Conservation (phyloP, 1,284 basidiomycete species). For the Tylopilus sp. region DNA sequence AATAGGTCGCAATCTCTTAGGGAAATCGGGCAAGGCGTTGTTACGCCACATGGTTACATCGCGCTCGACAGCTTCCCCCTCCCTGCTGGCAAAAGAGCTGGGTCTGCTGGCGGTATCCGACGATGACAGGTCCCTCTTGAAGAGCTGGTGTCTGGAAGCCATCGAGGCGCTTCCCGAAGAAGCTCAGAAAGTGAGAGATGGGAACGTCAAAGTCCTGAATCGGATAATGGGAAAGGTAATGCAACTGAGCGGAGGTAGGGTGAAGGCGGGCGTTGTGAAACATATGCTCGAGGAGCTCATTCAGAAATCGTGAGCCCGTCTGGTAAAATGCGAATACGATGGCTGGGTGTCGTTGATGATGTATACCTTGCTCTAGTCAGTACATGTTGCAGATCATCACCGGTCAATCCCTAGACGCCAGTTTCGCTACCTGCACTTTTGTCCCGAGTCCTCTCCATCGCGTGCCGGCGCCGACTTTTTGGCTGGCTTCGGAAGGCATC, state of each 20-base stretch:
- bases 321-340: neutral
- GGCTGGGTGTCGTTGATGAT: neutral
- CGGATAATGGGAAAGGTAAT: constrained; percentile 89
- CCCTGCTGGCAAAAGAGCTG: constrained; percentile 46
- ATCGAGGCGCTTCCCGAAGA: constrained; percentile 71
- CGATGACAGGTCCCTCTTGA: constrained; percentile 37
- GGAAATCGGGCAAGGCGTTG: constrained; percentile 68
- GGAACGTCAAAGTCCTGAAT: constrained; percentile 82
- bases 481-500: constrained; percentile 57
- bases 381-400: neutral
- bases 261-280: constrained; percentile 59
- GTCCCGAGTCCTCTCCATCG: constrained; percentile 76
- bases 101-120: constrained; percentile 40
- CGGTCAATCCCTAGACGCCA: constrained; percentile 12
- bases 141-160: constrained; percentile 56
- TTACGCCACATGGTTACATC: constrained; percentile 59
- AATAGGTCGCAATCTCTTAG: constrained; percentile 36
- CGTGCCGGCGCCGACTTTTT: constrained; percentile 61
- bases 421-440: constrained; percentile 39
- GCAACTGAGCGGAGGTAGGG: constrained; percentile 77
- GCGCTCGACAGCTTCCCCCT: constrained; percentile 38
- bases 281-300: constrained; percentile 46
- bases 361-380: neutral
- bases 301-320: neutral
- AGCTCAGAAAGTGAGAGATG: constrained; percentile 63